Percentiles rank a stretch among this genome's conserved stretches.
Evolutionary conservation across 345 rosid genomes (phyloP).

Genomic region (Ceriops zippeliana): DNA sequence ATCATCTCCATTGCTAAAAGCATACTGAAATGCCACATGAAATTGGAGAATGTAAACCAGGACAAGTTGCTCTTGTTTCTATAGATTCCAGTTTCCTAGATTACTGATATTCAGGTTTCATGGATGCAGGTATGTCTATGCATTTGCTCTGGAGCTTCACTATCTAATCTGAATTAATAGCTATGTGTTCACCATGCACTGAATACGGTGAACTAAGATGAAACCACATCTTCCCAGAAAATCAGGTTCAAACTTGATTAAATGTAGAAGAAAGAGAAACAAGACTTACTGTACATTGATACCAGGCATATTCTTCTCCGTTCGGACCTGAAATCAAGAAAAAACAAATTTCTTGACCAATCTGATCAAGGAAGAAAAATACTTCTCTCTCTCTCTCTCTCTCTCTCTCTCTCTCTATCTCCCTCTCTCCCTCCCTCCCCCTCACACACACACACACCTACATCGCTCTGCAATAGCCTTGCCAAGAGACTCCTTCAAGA

Average conservation of each 20-base stretch:
- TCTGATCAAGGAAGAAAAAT: not conserved
- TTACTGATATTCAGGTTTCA: no score
- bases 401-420: not conserved
- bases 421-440: not conserved
- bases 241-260: not conserved
- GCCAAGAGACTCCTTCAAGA: not conserved
- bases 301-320: constrained; percentile 97
- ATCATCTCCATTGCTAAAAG: not conserved
- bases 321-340: constrained; percentile 57
- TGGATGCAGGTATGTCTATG: not conserved
- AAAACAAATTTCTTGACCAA: constrained; percentile 6
- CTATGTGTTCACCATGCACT: not conserved
- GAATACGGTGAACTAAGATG: not conserved
- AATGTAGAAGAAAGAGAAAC: not conserved
- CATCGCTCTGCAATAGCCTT: not conserved
- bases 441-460: not conserved
- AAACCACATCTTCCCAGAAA: not conserved
- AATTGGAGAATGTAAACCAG: no score
- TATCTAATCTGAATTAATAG: not conserved
- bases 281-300: constrained; percentile 86
- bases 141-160: not conserved
- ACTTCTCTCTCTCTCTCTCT: no score
- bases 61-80: no score
- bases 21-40: not conserved
- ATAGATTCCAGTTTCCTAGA: no score